Evolutionary conservation across 352 stramenopile genomes (phyloP), one percentile per base, ranked within the genome.

Genomic region (Phytophthora fragariae): DNA sequence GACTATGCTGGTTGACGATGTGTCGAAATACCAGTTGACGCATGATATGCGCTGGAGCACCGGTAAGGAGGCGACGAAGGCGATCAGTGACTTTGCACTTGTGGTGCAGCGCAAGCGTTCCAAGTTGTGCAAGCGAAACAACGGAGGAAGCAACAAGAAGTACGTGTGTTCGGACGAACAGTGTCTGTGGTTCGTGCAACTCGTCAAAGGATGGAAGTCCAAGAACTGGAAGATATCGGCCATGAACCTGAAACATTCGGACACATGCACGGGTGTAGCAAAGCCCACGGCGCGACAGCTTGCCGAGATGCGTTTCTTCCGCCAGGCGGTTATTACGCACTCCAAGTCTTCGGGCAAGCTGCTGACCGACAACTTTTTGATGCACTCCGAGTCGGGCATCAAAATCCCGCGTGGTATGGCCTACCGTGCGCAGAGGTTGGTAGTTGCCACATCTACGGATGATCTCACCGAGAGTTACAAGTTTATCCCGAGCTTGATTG

Each of bases 201-300:
- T 94, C 15, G 83, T 93, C 31, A 93, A 93, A 68, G 86, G 85
- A 1, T 89, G 84, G 77, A 95, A 95, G 69, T 91, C 85, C n/a
- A 92, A 94, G 75, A 95, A 89, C 74, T 95, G 88, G 88, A 95
- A 95, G 65, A 95, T 95, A 73, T 95, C 88, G 37, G 85, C 86
- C n/a, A 95, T 95, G 88, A 93, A 94, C 52, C 66, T 95, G 27
- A 88, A 87, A 59, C 88, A 95, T 63, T 91, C 86, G 49, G 77
- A 85, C 0, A 72, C 75, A n/a, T 95, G 88, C 76, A 84, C 74
- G 0, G 88, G 88, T 14, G 72, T 80, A 24, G 72, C 85, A 2
- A 91, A 92, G 65, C 88, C 88, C n/a, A 93, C 86, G 0, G 85
- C 88, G 7, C 79, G 86, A 1, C 86, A 95, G 72, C 77, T 95